These are phyloP conservation scores for Bondarzewia mesenterica DNA, from an alignment of 1,284 basidiomycete species.

Conservation along the genomic window DNA sequence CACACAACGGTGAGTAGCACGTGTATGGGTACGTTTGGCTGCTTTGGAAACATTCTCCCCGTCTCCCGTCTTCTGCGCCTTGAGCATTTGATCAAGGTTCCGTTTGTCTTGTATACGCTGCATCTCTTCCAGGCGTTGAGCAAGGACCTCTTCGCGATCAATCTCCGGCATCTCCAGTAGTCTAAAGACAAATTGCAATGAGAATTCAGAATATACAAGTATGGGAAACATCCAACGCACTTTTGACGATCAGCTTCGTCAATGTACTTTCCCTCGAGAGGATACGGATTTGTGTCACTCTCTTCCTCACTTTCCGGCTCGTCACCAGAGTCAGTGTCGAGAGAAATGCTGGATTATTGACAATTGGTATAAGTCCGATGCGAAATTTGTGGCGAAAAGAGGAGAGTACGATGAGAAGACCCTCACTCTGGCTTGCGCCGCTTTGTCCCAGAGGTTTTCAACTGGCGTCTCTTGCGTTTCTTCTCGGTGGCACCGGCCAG, in stretches of 20 bases:
- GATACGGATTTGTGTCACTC: slow-evolving; percentile 61
- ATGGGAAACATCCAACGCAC: slow-evolving; percentile 36
- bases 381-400: too few relatives aligned
- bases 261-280: slow-evolving; percentile 84
- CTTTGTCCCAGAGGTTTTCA: slow-evolving; percentile 27
- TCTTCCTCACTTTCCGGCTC: slow-evolving; percentile 55
- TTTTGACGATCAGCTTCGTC: slow-evolving; percentile 75
- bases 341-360: too few relatives aligned
- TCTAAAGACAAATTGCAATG: slow-evolving; percentile 38
- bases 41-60: slow-evolving; percentile 60
- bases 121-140: slow-evolving; percentile 74
- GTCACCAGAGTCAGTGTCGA: slow-evolving; percentile 42
- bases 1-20: slow-evolving; percentile 7
- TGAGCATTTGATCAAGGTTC: slow-evolving; percentile 71
- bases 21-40: slow-evolving; percentile 53
- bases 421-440: slow-evolving; percentile 46
- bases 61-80: slow-evolving; percentile 45
- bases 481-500: slow-evolving; percentile 54
- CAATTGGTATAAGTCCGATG: too few relatives aligned
- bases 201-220: slow-evolving; percentile 5
- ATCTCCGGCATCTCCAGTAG: slow-evolving; percentile 78
- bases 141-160: slow-evolving; percentile 81
- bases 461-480: slow-evolving; percentile 38
- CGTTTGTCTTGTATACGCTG: slow-evolving; percentile 69
- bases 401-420: too few relatives aligned